Conservation (phyloP, 371 early-diverging fungal genomes). For the Mucor sp. region DNA sequence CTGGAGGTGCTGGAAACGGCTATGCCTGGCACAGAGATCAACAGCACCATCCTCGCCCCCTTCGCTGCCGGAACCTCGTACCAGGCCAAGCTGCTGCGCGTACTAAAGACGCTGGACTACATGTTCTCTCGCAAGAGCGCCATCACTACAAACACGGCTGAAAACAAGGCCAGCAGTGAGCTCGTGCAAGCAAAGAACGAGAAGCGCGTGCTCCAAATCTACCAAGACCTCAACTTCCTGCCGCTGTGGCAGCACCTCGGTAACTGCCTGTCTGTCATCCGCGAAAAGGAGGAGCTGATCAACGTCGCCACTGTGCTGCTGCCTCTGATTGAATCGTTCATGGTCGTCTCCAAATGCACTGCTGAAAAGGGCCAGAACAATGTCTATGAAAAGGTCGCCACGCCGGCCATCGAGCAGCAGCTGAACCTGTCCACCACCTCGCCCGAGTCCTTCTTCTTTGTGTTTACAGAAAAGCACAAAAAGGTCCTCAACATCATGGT, state of each 20-base stretch:
- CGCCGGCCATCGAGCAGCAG: constrained; percentile 19
- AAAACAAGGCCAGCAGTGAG: constrained; percentile 4
- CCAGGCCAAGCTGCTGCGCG: constrained; percentile 90
- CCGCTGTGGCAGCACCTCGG: constrained; percentile 85
- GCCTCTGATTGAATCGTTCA: constrained; percentile 94
- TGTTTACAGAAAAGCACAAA: constrained; percentile 93
- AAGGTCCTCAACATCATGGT: constrained; percentile 97
- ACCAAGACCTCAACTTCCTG: constrained; percentile 70
- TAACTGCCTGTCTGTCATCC: constrained; percentile 70
- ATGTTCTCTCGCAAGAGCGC: constrained; percentile 56
- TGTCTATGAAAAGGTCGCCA: constrained; percentile 29
- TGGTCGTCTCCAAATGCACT: constrained; percentile 89
- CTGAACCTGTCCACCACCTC: background rate
- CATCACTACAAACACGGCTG: background rate
- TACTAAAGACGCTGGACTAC: constrained; percentile 93
- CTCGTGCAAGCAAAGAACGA: constrained; percentile 32
- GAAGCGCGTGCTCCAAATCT: constrained; percentile 62
- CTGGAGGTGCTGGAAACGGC: constrained; percentile 56
- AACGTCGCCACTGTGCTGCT: constrained; percentile 91
- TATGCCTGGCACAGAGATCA: constrained; percentile 60
- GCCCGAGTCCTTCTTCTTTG: constrained; percentile 76
- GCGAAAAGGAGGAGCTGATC: constrained; percentile 75
- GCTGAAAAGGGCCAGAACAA: constrained; percentile 36
- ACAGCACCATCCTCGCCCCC: constrained; percentile 59
- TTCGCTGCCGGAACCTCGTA: constrained; percentile 88